Base-by-base conservation (phyloP, 2,329 filamentous ascomycete species). In the Aspergillus novofumigatus region DNA sequence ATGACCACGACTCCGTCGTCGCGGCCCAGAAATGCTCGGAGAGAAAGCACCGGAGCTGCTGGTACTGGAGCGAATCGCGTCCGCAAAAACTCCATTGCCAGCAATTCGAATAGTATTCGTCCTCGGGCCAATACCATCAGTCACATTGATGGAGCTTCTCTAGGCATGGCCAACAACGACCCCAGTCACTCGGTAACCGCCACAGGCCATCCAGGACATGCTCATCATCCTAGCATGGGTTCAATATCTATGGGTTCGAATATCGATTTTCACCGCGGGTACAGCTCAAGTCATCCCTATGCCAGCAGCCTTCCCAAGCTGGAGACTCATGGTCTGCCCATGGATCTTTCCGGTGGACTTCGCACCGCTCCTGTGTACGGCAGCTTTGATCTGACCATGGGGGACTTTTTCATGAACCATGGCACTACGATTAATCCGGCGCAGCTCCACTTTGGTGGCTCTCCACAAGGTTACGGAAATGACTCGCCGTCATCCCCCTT, bases 51-150 rank as follows among this genome's bases (percentile, higher is more conserved):
- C 5, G 91, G 89, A 54, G 85, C 88, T 59, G 86, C 87, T 8
- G 81, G 83, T 6, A 83, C 85, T 14, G 83, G 82, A 32, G 80
- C 87, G 62, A 88, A 86, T 64, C 84, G 92, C 59, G 91, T 93
- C 56, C 89, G 94, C 59, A 97, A 97, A 80, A 96, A 93, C 73
- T 97, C 94, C 54, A 85, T 95, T 57, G 92, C 88, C 50, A 81
- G 79, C 64, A 80, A 77, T 52, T 72, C 78, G 32, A 80, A 76
- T 54, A 80, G 81, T 53, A 92, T 93, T 85, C 84, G 94, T 63
- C 94, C 93, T 23, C 83, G 94, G 67, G 93, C 94, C 54, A 97
- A 97, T 72, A 99, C 94, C 41, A 95, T 99, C 69, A 94, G 92
- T 70, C 92, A 97, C 73, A 86, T 97, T 56, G 94, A 97, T 71